Evolutionary conservation across 179 eudicot genomes (phyloP), one percentile per base, ranked within the genome.

Genomic region (Pouteria campechiana): DNA sequence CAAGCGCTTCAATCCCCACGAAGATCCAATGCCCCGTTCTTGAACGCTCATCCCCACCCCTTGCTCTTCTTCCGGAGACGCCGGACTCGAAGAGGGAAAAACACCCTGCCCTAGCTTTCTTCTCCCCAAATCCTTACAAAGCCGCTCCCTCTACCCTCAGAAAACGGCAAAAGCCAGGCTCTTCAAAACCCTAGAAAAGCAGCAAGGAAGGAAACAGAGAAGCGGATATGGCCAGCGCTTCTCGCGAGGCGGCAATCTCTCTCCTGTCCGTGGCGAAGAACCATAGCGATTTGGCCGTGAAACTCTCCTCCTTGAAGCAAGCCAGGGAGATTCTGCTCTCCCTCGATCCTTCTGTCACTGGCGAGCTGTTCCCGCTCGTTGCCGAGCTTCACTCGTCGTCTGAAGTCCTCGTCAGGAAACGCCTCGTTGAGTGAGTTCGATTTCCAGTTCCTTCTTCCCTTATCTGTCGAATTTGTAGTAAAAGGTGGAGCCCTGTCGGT

Each of bases 231-330:
- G 73, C 71, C 3, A 73, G 54, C 25, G 50, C 59, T 50, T 32
- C 60, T 44, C 58, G 73, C 54, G 93, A 86, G 41, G 76, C 72
- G 30, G 68, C 78, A 19, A 61, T 82, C 12, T 57, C 78, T 29
- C 85, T 86, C 42, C 59, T 86, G 3, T 78, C 85, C 14, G 63
- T 78, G 18, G 89, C 93, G 24, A 82, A 79, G 42, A 82, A 86
- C 78, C 93, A 86, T 37, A 89, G 85, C 17, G 96, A 86, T 76
- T 71, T 82, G 68, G 78, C 93, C 3, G 83, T 82, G 1, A 82
- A 86, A 51, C 74, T 86, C 6, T 79, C 89, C 21, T 78, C 96
- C 41, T 60, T 86, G 41, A 56, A 73, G 6, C 96, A 86, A 56
- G 83, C 71, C 41, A 76, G 70, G 40, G 81, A 69, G 22, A 63